Percentiles rank a stretch among this genome's conserved stretches.
phyloP scores from a whole-genome alignment of 495 filamentous ascomycete species.

The Penicillium samsonianum region DNA sequence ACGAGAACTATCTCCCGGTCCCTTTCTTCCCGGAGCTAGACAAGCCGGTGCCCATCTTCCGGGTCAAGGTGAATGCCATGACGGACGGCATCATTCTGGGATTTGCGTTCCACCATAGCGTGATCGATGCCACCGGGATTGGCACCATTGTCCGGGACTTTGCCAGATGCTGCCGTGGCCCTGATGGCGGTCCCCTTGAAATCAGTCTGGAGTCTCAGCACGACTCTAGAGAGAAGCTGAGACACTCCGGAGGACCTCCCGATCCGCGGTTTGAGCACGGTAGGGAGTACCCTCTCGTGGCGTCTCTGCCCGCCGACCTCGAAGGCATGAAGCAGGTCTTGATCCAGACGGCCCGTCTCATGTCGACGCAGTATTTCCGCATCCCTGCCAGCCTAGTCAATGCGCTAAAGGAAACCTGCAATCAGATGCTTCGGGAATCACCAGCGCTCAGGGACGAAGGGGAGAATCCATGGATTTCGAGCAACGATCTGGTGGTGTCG shows the following conservation, averaged over 20 bases:
- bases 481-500: constrained; percentile 1
- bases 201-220: constrained; percentile 3
- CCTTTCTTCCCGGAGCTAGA: constrained; percentile 3
- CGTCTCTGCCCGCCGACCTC: constrained; percentile 2
- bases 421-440: constrained; percentile 2
- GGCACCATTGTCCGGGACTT: constrained; percentile 2
- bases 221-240: constrained; percentile 1
- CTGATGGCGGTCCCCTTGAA: constrained; percentile 2
- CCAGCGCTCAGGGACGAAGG: neutral
- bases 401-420: constrained; percentile 1
- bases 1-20: constrained; percentile 1
- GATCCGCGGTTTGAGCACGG: neutral
- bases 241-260: neutral
- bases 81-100: constrained; percentile 3
- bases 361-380: constrained; percentile 3
- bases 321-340: constrained; percentile 3
- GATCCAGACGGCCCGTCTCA: constrained; percentile 2
- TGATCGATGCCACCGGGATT: constrained; percentile 3
- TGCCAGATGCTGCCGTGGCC: constrained; percentile 3
- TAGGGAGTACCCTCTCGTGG: constrained; percentile 3
- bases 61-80: constrained; percentile 1
- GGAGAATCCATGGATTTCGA: constrained; percentile 2
- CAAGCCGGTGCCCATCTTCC: constrained; percentile 3
- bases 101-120: constrained; percentile 1
- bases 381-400: constrained; percentile 2